Percentiles rank a stretch among this genome's conserved stretches.
These are phyloP conservation scores for Pelargonium myrrhifolium DNA, from an alignment of 441 rosid genomes.

Conservation along the genomic window DNA sequence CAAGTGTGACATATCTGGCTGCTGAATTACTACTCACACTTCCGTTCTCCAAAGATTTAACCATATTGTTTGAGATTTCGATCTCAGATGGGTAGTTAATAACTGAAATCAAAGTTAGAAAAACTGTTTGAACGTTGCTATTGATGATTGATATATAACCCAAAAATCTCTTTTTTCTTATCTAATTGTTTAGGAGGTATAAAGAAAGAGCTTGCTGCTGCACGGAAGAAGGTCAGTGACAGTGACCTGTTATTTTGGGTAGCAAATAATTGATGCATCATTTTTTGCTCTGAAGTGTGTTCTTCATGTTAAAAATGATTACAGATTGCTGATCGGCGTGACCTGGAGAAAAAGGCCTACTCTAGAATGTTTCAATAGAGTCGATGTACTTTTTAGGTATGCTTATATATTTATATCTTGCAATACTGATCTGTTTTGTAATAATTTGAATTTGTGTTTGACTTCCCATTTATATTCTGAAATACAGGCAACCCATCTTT, in stretches of 20 bases:
- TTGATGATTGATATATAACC: background rate
- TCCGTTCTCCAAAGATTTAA: background rate
- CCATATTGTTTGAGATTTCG: background rate
- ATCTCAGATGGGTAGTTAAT: background rate
- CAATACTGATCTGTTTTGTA: background rate
- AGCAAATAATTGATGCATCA: background rate
- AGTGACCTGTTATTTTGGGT: background rate
- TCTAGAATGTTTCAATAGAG: conserved; percentile 26
- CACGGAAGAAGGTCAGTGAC: conserved; percentile 31
- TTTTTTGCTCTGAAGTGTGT: background rate
- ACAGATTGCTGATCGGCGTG: conserved; percentile 34
- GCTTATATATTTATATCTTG: conserved; percentile 5
- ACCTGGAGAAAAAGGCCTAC: conserved; percentile 34
- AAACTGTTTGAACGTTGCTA: background rate
- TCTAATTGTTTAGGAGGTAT: conserved; percentile 27
- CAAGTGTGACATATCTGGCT: background rate
- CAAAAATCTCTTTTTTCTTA: background rate
- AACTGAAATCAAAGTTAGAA: background rate
- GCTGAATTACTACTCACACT: background rate
- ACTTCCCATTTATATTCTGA: background rate
- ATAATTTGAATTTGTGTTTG: no score
- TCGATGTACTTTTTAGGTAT: background rate
- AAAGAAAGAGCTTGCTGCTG: conserved; percentile 36
- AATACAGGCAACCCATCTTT: background rate
- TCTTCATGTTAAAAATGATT: conserved; percentile 4